phyloP scores from a whole-genome alignment of 169 alveolate genomes.

The Plasmodium yoelii region DNA sequence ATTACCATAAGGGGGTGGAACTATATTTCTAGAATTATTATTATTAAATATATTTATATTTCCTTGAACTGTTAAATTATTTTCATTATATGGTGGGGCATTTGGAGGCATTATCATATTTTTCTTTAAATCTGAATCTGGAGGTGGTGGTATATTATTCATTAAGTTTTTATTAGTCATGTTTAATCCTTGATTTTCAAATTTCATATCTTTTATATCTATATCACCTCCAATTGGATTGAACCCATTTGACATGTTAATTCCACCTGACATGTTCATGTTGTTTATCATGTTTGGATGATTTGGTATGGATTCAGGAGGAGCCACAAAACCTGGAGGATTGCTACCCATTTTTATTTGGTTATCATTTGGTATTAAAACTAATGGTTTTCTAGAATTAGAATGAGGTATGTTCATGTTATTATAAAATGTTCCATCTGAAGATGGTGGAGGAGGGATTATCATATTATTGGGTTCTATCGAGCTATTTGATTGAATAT shows the following conservation, averaged over 20 bases:
- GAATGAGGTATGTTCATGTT: neutral
- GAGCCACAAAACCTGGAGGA: neutral
- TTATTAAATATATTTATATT: neutral
- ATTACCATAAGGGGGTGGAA: neutral
- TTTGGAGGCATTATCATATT: neutral
- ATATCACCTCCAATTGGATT: conserved; percentile 12
- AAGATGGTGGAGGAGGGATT: conserved; percentile 68
- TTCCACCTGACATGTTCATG: neutral
- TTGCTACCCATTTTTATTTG: conserved; percentile 17
- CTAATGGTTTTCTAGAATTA: conserved; percentile 5
- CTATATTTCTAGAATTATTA: neutral
- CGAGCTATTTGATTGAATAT: neutral
- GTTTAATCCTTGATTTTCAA: conserved; percentile 23
- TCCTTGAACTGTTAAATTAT: neutral
- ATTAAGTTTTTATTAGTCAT: neutral
- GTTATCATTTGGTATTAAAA: conserved; percentile 34
- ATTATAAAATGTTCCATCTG: conserved; percentile 24
- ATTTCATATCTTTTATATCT: conserved; percentile 19
- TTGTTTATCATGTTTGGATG: conserved; percentile 2
- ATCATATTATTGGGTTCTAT: conserved; percentile 3
- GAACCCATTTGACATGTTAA: conserved; percentile 6
- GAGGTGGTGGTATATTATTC: conserved; percentile 53
- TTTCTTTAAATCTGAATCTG: conserved; percentile 33
- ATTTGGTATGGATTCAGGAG: neutral
- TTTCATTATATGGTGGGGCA: conserved; percentile 3